Evolutionary conservation across 306 rosid species (phyloP).

Genomic region (Bauhinia variegata): DNA sequence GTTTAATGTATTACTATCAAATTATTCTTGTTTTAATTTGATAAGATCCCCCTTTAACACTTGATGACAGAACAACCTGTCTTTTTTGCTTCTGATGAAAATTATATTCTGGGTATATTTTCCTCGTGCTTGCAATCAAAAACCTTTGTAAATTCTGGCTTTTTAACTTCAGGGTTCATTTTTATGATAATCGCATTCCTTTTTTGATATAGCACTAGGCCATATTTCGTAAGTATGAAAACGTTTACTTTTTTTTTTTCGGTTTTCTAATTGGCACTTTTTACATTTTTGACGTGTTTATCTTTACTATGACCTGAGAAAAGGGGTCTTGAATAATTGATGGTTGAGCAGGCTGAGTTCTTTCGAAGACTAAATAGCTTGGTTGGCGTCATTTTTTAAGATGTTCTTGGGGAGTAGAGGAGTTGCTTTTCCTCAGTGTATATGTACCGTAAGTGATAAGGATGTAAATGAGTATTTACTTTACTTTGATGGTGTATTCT

Average conservation of each 20-base stretch:
- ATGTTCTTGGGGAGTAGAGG: slow-evolving; percentile 8
- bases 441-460: slow-evolving; percentile 7
- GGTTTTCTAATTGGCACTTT: too few species aligned
- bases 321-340: slow-evolving; percentile 25
- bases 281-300: neutral
- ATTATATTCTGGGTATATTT: slow-evolving; percentile 1
- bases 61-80: neutral
- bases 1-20: too few species aligned
- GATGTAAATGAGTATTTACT: neutral
- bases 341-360: neutral
- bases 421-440: slow-evolving; percentile 15
- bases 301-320: neutral
- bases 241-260: neutral
- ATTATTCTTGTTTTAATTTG: neutral
- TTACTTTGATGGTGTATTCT: neutral
- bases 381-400: slow-evolving; percentile 24
- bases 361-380: neutral
- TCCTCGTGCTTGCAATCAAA: neutral
- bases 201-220: slow-evolving; percentile 2
- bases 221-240: slow-evolving; percentile 6
- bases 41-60: slow-evolving; percentile 5
- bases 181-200: slow-evolving; percentile 2
- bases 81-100: slow-evolving; percentile 6
- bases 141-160: neutral
- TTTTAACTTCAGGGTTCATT: neutral